Evolutionary conservation across 768 basidiomycete genomes (phyloP).

Genomic region (Lactifluus pinguis): DNA sequence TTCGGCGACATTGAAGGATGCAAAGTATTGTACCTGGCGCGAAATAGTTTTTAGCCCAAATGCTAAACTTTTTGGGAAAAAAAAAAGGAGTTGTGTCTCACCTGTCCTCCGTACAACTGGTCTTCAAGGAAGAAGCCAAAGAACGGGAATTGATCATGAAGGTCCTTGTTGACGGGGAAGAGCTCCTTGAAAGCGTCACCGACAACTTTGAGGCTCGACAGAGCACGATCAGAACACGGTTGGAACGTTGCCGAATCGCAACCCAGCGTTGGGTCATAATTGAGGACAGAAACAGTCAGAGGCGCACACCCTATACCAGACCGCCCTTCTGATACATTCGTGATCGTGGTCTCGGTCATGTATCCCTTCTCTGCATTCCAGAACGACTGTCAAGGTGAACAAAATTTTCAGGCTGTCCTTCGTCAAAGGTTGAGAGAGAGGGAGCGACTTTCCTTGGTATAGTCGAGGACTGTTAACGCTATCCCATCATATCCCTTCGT

Average conservation of each 20-base stretch:
- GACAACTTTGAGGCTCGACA: slow-evolving; percentile 7
- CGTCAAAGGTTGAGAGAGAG: background rate
- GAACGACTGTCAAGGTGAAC: slow-evolving; percentile 1
- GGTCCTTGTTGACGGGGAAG: background rate
- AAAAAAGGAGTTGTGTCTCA: background rate
- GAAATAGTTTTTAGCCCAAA: background rate
- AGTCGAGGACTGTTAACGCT: slow-evolving; percentile 3
- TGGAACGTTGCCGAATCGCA: slow-evolving; percentile 9
- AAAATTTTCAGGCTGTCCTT: background rate
- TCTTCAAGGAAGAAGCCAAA: slow-evolving; percentile 7
- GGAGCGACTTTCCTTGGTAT: background rate
- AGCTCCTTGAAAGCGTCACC: slow-evolving; percentile 3
- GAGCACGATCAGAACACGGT: slow-evolving; percentile 13
- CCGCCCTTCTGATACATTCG: slow-evolving; percentile 3
- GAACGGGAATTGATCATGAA: background rate
- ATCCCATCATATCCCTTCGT: background rate
- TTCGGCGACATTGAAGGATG: slow-evolving; percentile 24
- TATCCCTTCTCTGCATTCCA: slow-evolving; percentile 12
- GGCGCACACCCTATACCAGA: slow-evolving; percentile 5
- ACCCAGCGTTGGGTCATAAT: slow-evolving; percentile 12
- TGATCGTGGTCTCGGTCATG: slow-evolving; percentile 11
- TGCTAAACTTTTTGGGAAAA: background rate
- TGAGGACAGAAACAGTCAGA: background rate
- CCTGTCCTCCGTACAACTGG: slow-evolving; percentile 1
- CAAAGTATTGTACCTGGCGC: slow-evolving; percentile 24